Evolutionary conservation across 2,329 filamentous ascomycete species (phyloP).

Genomic region (Curvularia sp.): DNA sequence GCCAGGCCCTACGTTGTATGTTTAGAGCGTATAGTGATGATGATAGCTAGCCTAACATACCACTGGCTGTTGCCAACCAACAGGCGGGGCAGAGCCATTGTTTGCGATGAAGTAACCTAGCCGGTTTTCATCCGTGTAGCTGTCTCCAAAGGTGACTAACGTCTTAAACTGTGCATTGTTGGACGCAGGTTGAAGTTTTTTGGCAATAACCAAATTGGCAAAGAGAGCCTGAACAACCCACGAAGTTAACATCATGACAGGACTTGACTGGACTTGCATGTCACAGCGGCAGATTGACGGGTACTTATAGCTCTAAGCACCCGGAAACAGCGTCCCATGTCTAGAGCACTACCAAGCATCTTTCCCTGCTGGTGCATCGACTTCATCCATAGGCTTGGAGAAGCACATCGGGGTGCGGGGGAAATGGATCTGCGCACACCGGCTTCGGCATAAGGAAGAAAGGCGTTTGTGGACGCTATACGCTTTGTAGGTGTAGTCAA

Average conservation of each 20-base stretch:
- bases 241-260: slow-evolving; percentile 31
- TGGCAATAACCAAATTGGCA: slow-evolving; percentile 30
- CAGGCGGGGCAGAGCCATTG: slow-evolving; percentile 65
- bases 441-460: slow-evolving; percentile 23
- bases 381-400: slow-evolving; percentile 10
- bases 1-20: slow-evolving; percentile 49
- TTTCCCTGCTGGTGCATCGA: slow-evolving; percentile 21
- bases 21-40: slow-evolving; percentile 8
- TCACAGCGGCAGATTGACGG: background rate
- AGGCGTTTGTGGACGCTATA: slow-evolving; percentile 26
- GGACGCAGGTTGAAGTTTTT: slow-evolving; percentile 41
- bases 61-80: slow-evolving; percentile 62
- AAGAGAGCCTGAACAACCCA: slow-evolving; percentile 32
- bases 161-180: slow-evolving; percentile 63
- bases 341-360: slow-evolving; percentile 18
- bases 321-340: slow-evolving; percentile 9
- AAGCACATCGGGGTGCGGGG: slow-evolving; percentile 27
- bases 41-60: slow-evolving; percentile 37
- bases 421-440: slow-evolving; percentile 24
- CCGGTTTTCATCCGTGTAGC: slow-evolving; percentile 77
- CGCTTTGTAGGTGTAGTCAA: slow-evolving; percentile 23
- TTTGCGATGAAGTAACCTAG: slow-evolving; percentile 68
- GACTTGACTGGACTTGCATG: slow-evolving; percentile 9
- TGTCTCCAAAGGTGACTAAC: slow-evolving; percentile 75
- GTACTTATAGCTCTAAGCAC: slow-evolving; percentile 28